phyloP scores from a whole-genome alignment of 2,329 filamentous ascomycete genomes.

The Fusarium penzigii region DNA sequence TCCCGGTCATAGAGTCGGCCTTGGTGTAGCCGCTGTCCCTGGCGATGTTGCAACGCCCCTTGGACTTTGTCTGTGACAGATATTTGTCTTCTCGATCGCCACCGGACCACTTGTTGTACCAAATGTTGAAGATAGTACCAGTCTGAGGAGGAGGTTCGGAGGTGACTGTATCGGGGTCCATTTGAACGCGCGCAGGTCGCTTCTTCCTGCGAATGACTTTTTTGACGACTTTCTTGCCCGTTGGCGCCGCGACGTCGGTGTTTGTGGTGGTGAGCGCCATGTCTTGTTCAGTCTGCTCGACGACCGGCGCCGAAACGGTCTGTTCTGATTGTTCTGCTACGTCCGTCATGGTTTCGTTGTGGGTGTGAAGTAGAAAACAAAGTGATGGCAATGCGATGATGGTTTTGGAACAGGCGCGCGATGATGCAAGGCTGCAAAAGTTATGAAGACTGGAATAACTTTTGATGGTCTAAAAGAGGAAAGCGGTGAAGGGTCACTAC shows the following conservation, averaged over 20 bases:
- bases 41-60: constrained; percentile 83
- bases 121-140: constrained; percentile 91
- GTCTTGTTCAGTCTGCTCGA: constrained; percentile 29
- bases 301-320: constrained; percentile 25
- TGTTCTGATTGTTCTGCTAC: constrained; percentile 32
- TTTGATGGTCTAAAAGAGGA: constrained; percentile 16
- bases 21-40: constrained; percentile 78
- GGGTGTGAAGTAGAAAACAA: constrained; percentile 6
- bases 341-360: constrained; percentile 33
- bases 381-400: constrained; percentile 25
- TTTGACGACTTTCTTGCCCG: constrained; percentile 67
- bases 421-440: constrained; percentile 32
- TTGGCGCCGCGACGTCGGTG: constrained; percentile 48
- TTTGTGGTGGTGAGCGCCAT: constrained; percentile 40
- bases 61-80: constrained; percentile 77
- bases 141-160: constrained; percentile 88
- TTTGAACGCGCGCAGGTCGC: constrained; percentile 84
- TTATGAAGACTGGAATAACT: constrained; percentile 15
- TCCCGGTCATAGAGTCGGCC: constrained; percentile 74
- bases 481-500: constrained; percentile 33
- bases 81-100: constrained; percentile 94
- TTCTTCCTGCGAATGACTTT: constrained; percentile 92
- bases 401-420: constrained; percentile 16
- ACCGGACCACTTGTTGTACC: constrained; percentile 98
- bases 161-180: constrained; percentile 81